These are phyloP conservation scores for Trichoderma guizhouense DNA, from an alignment of 2,329 filamentous ascomycete species.

Conservation along the genomic window DNA sequence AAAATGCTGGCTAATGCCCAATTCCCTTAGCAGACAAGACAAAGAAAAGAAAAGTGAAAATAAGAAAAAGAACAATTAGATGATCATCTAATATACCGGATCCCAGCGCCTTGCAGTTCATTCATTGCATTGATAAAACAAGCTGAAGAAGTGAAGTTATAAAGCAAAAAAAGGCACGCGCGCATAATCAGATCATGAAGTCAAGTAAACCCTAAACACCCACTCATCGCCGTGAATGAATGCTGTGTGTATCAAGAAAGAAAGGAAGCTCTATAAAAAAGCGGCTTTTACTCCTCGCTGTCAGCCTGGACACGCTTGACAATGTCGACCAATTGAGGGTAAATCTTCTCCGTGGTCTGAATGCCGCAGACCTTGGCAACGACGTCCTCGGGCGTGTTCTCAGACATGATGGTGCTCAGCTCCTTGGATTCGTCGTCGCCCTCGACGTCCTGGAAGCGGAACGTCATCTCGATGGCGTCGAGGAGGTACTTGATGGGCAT, in stretches of 20 bases:
- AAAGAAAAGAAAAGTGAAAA: not conserved
- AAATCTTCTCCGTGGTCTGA: conserved; percentile 72
- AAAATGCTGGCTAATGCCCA: not conserved
- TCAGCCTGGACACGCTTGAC: conserved; percentile 82
- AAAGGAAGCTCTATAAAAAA: not conserved
- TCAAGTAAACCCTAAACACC: not conserved
- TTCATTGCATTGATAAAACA: conserved; percentile 9
- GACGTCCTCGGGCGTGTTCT: conserved; percentile 68
- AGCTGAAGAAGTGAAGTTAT: conserved; percentile 3
- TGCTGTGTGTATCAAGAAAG: not conserved
- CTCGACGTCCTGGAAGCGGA: conserved; percentile 92
- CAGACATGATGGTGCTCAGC: conserved; percentile 80
- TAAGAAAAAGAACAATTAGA: not conserved
- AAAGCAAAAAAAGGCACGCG: not conserved
- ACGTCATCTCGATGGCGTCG: conserved; percentile 82
- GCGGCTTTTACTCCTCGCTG: conserved; percentile 41
- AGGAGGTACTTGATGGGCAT: conserved; percentile 71
- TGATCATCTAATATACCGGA: conserved; percentile 15
- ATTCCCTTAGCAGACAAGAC: not conserved
- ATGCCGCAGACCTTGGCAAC: conserved; percentile 80
- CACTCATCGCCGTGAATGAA: conserved; percentile 13
- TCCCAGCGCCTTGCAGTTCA: conserved; percentile 20
- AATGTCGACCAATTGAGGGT: conserved; percentile 67
- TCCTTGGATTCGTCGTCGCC: conserved; percentile 86
- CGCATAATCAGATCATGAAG: not conserved